Base-by-base conservation (phyloP, 345 rosid genomes). In the Lepidium africanum region DNA sequence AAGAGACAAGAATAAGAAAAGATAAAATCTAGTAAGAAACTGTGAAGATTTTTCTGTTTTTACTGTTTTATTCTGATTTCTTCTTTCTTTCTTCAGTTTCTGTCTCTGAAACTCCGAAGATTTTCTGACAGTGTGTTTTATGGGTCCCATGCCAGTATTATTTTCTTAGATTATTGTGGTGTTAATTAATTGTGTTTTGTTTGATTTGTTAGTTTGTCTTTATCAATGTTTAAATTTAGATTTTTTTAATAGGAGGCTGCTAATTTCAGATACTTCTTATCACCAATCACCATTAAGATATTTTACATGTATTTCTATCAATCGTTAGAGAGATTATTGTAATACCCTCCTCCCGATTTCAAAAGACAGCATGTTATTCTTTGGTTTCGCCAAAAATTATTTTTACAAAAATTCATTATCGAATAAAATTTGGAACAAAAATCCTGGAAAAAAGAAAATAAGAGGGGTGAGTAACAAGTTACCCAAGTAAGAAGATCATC, bases 1-100 rank as follows among this genome's bases (percentile, higher is more conserved):
- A 45, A 87, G 80, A 80, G 87, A 87, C 51, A 85, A 78, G 89
- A 86, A 67, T 73, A 84, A 77, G 80, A 84, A 76, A 80, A 83
- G 81, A 79, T 78, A 77, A 79, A 41, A 54, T 43, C 23, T 54
- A 36, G 72, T 73, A 73, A 73, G 37, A 40, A 42, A 48, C 45
- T 30, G 15, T 6, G 7, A 30, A 30, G 67, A 19, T 15, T 41
- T 67, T 67, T 36, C 72, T 74, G 77, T 59, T 74, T 74, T 67
- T 67, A 43, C 72, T 74, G 77, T 59, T 74, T 74, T 42, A 36
- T 74, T 52, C 32, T 12, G 63, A 38, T 57, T 57, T 57, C 17
- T 48, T 39, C 25, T 37, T 57, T 17, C 9, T 47, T 54, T 67
- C 60, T 73, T 30, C 33, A 49, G 74, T 59, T 69, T 60, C 68